Percentiles rank a stretch among this genome's conserved stretches.
Evolutionary conservation across 352 stramenopile species (phyloP).

Genomic region (Pythium sp.): DNA sequence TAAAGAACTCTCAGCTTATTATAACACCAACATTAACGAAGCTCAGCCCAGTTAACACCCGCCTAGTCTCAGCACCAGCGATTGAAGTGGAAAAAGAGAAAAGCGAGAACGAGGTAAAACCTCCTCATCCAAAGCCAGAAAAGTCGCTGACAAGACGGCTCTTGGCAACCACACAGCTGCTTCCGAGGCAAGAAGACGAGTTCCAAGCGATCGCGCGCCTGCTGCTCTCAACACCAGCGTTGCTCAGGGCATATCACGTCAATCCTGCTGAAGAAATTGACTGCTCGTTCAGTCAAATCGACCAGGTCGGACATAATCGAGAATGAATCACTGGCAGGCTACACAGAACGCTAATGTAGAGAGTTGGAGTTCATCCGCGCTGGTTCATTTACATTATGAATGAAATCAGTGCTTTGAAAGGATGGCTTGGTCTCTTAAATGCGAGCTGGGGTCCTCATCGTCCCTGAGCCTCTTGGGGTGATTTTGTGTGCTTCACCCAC

Average conservation of each 20-base stretch:
- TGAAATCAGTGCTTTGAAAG: background rate
- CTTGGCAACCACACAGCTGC: background rate
- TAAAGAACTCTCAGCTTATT: background rate
- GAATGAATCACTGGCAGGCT: background rate
- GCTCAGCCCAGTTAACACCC: background rate
- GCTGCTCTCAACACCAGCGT: slow-evolving; percentile 19
- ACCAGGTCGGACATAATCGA: background rate
- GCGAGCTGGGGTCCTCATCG: background rate
- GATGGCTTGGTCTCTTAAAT: slow-evolving; percentile 6
- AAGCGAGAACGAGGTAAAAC: background rate
- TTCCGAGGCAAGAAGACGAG: slow-evolving; percentile 27
- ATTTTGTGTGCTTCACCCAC: background rate
- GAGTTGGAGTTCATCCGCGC: background rate
- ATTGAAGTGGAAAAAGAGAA: background rate
- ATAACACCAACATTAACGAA: background rate
- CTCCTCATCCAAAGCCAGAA: background rate
- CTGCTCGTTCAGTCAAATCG: slow-evolving; percentile 24
- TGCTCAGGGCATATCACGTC: background rate
- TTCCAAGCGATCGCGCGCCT: slow-evolving; percentile 37
- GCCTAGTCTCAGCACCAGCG: background rate
- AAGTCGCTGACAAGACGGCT: background rate
- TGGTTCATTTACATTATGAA: background rate
- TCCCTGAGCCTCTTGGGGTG: background rate
- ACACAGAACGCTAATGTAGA: background rate
- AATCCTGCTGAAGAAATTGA: slow-evolving; percentile 26